phyloP scores from a whole-genome alignment of 192 early-diverging fungal species.

The Coemansia sp. region DNA sequence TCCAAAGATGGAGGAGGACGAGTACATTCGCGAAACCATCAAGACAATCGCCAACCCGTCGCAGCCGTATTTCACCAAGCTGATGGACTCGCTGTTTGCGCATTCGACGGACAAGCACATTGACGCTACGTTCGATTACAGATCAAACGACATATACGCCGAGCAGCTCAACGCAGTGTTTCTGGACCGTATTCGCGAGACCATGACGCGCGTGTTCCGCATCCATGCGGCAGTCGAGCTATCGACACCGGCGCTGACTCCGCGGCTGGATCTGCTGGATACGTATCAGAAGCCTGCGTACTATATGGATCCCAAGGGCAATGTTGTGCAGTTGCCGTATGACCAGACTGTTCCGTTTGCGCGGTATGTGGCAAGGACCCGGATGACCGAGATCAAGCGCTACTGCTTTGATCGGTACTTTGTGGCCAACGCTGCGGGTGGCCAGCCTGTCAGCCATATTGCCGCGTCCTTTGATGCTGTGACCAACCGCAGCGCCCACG shows the following conservation, averaged over 20 bases:
- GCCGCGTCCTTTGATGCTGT: constrained; percentile 96
- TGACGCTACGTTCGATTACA: constrained; percentile 89
- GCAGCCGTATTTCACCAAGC: constrained; percentile 77
- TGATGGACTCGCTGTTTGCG: constrained; percentile 80
- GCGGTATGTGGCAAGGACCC: constrained; percentile 73
- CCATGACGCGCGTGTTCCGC: constrained; percentile 76
- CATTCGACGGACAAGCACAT: constrained; percentile 78
- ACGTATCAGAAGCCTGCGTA: constrained; percentile 72
- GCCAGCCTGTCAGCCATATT: constrained; percentile 74
- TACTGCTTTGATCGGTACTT: constrained; percentile 86
- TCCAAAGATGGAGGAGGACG: constrained; percentile 84
- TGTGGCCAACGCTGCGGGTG: constrained; percentile 76
- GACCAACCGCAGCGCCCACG: constrained; percentile 61
- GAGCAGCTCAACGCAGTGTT: constrained; percentile 69
- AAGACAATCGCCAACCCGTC: constrained; percentile 87
- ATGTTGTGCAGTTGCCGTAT: constrained; percentile 80
- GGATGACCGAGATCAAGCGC: constrained; percentile 76
- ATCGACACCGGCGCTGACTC: constrained; percentile 79
- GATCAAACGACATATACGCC: constrained; percentile 48
- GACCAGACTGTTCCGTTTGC: constrained; percentile 94
- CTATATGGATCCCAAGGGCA: constrained; percentile 80
- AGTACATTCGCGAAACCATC: constrained; percentile 88
- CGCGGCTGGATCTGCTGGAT: constrained; percentile 62
- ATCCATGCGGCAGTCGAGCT: constrained; percentile 85
- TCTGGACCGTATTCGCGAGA: constrained; percentile 67